Evolutionary conservation across 805 yeast species (phyloP).

Genomic region (Yueomyces sinensis): DNA sequence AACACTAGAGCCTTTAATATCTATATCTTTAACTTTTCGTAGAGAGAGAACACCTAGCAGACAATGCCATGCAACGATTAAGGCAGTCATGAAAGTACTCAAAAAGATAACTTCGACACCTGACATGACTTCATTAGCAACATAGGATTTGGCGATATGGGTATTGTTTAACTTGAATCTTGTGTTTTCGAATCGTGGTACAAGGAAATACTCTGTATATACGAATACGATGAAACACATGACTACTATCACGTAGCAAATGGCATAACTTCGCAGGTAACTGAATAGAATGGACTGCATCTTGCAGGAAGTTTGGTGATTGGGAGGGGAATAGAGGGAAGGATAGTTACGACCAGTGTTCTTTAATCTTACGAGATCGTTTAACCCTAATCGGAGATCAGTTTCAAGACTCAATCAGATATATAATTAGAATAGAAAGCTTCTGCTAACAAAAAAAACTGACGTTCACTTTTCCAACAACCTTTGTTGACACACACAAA

Average conservation of each 20-base stretch:
- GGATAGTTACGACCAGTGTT: too few relatives aligned
- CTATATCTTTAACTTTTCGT: not conserved
- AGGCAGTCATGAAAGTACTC: slow-evolving; percentile 4
- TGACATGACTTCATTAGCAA: slow-evolving; percentile 11
- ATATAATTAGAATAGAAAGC: too few relatives aligned
- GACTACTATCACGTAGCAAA: slow-evolving; percentile 6
- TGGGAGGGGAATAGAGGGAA: too few relatives aligned
- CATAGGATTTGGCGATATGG: slow-evolving; percentile 9
- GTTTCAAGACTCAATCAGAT: too few relatives aligned
- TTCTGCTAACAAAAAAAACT: too few relatives aligned
- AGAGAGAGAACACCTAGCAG: slow-evolving; percentile 4
- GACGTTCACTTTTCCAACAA: too few relatives aligned
- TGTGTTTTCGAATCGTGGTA: slow-evolving; percentile 7
- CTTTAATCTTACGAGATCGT: too few relatives aligned
- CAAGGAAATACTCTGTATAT: slow-evolving; percentile 7
- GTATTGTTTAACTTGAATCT: slow-evolving; percentile 7
- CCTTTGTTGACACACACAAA: too few relatives aligned
- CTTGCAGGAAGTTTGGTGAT: too few relatives aligned
- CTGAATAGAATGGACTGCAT: not conserved
- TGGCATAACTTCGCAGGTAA: slow-evolving; percentile 4
- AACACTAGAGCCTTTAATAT: slow-evolving; percentile 1
- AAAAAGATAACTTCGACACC: slow-evolving; percentile 11
- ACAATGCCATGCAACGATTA: slow-evolving; percentile 9
- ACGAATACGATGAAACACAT: slow-evolving; percentile 7
- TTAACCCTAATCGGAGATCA: too few relatives aligned